Conservation (phyloP, 176 grass and related monocot species). For the Urochloa ruziziensis region DNA sequence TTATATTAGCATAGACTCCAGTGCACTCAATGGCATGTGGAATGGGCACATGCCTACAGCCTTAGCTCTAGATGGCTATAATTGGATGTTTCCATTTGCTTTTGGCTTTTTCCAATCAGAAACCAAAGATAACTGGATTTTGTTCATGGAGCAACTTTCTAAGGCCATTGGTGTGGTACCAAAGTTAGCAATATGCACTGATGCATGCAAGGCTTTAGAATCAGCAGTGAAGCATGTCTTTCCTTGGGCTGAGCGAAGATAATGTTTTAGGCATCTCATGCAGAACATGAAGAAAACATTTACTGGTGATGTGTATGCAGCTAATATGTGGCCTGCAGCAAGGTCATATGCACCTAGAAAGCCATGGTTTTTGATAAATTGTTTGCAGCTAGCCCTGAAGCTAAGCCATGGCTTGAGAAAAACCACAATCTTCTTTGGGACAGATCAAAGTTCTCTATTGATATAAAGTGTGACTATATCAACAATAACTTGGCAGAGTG, state of each 20-base stretch:
- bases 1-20: neutral
- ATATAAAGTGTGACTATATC: no score
- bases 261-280: neutral
- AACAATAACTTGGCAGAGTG: no score
- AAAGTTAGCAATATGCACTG: neutral
- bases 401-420: no score
- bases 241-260: neutral
- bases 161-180: neutral
- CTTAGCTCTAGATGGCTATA: neutral
- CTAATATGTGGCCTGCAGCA: no score
- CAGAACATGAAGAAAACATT: neutral
- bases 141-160: neutral
- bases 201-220: neutral
- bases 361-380: no score
- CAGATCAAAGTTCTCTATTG: no score
- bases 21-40: neutral
- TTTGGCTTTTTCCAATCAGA: neutral
- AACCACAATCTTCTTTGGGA: no score
- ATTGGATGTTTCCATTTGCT: neutral
- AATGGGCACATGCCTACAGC: neutral
- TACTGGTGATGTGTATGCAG: no score
- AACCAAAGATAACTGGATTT: neutral
- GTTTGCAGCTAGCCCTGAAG: no score
- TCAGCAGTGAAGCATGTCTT: neutral
- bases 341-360: no score